Percentiles rank a stretch among this genome's conserved stretches.
These are phyloP conservation scores for Colletotrichum cereale DNA, from an alignment of 2,329 filamentous ascomycete species.

Conservation along the genomic window DNA sequence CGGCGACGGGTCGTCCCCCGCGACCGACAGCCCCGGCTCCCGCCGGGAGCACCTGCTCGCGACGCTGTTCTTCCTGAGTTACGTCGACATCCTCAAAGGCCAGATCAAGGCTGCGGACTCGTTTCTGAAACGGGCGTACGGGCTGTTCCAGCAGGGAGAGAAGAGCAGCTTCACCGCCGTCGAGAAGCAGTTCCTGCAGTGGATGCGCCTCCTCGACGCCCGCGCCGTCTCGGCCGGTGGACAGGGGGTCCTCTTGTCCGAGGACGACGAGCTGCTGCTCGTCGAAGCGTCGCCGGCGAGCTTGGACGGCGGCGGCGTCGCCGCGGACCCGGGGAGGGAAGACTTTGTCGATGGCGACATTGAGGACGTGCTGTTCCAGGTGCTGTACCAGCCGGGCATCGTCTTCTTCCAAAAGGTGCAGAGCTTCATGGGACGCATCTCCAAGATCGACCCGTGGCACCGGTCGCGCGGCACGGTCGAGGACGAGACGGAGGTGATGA, in stretches of 20 bases:
- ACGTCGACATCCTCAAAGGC: constrained; percentile 62
- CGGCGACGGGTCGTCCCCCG: constrained; percentile 18
- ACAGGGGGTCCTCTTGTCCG: constrained; percentile 64
- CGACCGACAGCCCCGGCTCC: constrained; percentile 44
- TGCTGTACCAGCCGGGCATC: constrained; percentile 67
- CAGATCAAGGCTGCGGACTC: constrained; percentile 60
- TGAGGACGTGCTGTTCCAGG: constrained; percentile 66
- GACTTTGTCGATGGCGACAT: constrained; percentile 51
- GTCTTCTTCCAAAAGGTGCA: constrained; percentile 70
- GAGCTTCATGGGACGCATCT: constrained; percentile 68
- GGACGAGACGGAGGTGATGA: constrained; percentile 70
- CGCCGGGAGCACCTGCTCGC: constrained; percentile 60
- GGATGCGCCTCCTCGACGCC: constrained; percentile 67
- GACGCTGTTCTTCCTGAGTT: constrained; percentile 66
- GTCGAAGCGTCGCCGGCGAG: constrained; percentile 58
- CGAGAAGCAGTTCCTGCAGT: constrained; percentile 64
- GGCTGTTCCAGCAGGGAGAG: constrained; percentile 57
- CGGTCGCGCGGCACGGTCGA: constrained; percentile 67
- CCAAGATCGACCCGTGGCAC: constrained; percentile 69
- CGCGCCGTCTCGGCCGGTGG: constrained; percentile 68
- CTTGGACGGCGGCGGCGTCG: constrained; percentile 50
- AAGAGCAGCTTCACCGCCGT: constrained; percentile 52
- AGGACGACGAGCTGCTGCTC: constrained; percentile 61
- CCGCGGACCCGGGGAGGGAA: constrained; percentile 41
- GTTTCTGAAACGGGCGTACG: constrained; percentile 63